Evolutionary conservation across 768 basidiomycete genomes (phyloP).

Genomic region (Boletus rex-veris): DNA sequence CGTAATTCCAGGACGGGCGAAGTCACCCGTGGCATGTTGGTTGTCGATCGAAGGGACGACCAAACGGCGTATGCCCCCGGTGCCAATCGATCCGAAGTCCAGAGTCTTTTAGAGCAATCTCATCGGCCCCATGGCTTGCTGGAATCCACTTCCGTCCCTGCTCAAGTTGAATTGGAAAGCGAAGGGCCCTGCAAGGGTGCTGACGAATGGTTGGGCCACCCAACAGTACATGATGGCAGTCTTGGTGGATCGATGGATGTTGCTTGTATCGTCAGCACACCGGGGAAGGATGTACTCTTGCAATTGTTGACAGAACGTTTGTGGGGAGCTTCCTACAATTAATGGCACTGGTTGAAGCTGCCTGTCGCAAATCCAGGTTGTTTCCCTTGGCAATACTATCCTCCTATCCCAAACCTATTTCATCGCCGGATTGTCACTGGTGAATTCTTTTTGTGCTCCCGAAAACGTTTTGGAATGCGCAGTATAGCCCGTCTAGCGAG

Average conservation of each 20-base stretch:
- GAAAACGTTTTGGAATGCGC: too few relatives aligned
- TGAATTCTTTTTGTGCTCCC: too few relatives aligned
- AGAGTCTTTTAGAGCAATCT: conserved; percentile 46
- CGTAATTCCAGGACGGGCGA: conserved; percentile 56
- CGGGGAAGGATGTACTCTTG: conserved; percentile 55
- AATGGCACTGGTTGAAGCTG: background rate
- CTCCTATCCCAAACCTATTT: too few relatives aligned
- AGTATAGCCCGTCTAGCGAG: background rate
- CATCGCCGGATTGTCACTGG: too few relatives aligned
- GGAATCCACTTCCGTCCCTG: conserved; percentile 54
- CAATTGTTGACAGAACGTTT: conserved; percentile 49
- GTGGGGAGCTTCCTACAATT: conserved; percentile 39
- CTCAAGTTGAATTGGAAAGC: conserved; percentile 48
- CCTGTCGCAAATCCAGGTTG: background rate
- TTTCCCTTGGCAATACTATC: background rate
- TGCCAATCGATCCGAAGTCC: conserved; percentile 59
- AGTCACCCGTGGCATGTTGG: conserved; percentile 82
- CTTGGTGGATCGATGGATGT: conserved; percentile 36
- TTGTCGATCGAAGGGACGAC: conserved; percentile 73
- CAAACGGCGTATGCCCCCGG: conserved; percentile 62
- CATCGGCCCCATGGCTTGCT: conserved; percentile 33
- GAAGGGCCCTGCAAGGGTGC: conserved; percentile 11
- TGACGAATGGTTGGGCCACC: conserved; percentile 20
- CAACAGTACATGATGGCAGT: conserved; percentile 15
- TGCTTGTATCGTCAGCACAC: conserved; percentile 53